Evolutionary conservation across 371 early-diverging fungal genomes (phyloP), one percentile per base, ranked within the genome.

Genomic region (Coemansia sp.): DNA sequence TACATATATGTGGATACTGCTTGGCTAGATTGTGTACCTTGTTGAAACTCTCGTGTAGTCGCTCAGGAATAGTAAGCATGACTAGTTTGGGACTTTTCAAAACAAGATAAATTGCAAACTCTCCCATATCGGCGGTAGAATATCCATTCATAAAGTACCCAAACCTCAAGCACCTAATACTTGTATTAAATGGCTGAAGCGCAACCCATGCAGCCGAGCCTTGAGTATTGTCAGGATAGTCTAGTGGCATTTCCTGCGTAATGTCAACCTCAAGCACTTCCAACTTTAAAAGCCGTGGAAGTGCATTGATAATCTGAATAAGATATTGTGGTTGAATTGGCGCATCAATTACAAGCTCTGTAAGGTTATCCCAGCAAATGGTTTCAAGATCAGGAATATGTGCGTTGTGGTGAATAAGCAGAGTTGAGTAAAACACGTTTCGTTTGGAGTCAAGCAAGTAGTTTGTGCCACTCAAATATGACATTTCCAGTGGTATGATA

Each of bases 301-400:
- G 56, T 6, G 11, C 37, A 0, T 29, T 18, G 14, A 56, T 14
- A 29, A 56, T 16, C 5, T 56, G 34, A 18, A 56, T 34, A 14
- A 34, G 7, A 4, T 13, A 18, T 18, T n/a, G 56, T 1, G 37
- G 31, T 18, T 34, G 34, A 16, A 56, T 18, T 13, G 21, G 18
- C 18, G 56, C 16, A n/a, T 56, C 56, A 56, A 56, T 18, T 29
- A 34, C 18, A n/a, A 56, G 56, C 56, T 56, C 56, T 2, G n/a
- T 16, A 14, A 56, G 22, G 16, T 18, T 34, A 13, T 14, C 18
- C 56, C 56, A 56, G 34, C 14, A 21, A 18, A 56, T 31, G n/a
- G 5, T 6, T 5, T 34, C 13, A 10, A 14, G 27, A n/a, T 56
- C 14, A 18, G 56, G 56, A 10, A 56, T 29, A 1, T 56, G 34